Conservation (phyloP, 129 eudicot genomes). For the Saposhnikovia divaricata region DNA sequence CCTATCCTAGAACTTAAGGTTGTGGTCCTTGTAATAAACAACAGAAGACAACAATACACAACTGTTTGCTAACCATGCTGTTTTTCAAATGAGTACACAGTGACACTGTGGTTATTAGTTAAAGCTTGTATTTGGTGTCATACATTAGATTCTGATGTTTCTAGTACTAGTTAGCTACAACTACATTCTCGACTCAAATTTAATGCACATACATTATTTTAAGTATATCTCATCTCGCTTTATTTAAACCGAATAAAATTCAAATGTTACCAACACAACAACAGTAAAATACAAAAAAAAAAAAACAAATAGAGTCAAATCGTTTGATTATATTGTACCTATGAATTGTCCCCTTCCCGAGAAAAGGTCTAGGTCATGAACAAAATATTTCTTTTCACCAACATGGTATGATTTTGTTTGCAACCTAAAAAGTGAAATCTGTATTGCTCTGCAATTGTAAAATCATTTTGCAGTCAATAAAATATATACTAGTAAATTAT, state of each 20-base stretch:
- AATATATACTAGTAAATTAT: not conserved
- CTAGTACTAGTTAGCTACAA: no score
- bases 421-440: not conserved
- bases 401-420: constrained; percentile 7
- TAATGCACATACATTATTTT: not conserved
- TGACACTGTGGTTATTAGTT: not conserved
- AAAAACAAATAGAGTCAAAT: not conserved
- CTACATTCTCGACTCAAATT: constrained; percentile 6
- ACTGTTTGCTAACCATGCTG: not conserved
- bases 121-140: constrained; percentile 1
- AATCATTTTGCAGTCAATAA: not conserved
- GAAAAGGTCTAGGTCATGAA: not conserved
- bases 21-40: not conserved
- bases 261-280: not conserved
- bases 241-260: not conserved
- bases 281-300: not conserved
- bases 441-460: not conserved
- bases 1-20: not conserved
- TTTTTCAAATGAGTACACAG: not conserved
- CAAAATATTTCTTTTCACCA: not conserved
- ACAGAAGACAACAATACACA: not conserved
- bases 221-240: not conserved
- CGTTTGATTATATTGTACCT: not conserved
- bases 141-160: not conserved
- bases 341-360: not conserved